phyloP scores from a whole-genome alignment of 495 filamentous ascomycete genomes.

The Parachaetomium inaequale region DNA sequence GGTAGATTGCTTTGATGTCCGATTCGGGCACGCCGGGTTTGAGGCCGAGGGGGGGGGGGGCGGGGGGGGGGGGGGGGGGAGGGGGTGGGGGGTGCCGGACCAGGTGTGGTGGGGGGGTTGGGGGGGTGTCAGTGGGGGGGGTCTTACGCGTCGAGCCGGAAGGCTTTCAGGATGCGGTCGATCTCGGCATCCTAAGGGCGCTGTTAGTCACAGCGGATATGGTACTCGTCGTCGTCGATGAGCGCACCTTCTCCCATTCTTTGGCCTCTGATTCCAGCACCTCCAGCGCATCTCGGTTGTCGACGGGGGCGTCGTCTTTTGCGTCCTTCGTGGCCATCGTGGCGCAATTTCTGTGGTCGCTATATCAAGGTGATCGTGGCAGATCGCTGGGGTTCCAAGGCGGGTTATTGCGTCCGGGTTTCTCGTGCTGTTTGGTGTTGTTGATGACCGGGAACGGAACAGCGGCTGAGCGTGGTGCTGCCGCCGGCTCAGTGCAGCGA shows the following conservation, averaged over 20 bases:
- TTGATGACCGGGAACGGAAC: not conserved
- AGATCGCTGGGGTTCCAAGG: not conserved
- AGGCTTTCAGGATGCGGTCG: slow-evolving; percentile 86
- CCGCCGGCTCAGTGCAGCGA: not conserved
- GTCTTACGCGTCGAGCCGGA: slow-evolving; percentile 82
- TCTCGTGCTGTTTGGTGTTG: not conserved
- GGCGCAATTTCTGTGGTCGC: not conserved
- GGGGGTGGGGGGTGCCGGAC: not conserved
- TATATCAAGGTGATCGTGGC: not conserved
- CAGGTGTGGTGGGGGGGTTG: too few relatives aligned
- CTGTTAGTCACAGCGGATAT: slow-evolving; percentile 15
- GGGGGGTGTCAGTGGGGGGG: not conserved
- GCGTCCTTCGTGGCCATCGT: slow-evolving; percentile 29
- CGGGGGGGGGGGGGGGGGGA: slow-evolving; percentile 26
- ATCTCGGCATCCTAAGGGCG: slow-evolving; percentile 82
- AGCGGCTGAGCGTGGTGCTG: not conserved
- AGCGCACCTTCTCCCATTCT: slow-evolving; percentile 74
- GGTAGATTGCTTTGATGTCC: slow-evolving; percentile 91
- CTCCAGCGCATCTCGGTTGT: slow-evolving; percentile 65
- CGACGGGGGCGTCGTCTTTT: slow-evolving; percentile 22
- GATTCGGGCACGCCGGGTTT: slow-evolving; percentile 93
- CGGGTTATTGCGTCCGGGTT: not conserved
- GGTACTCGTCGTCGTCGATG: too few relatives aligned
- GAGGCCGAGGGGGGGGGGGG: slow-evolving; percentile 92
- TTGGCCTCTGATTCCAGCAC: slow-evolving; percentile 81